phyloP scores from a whole-genome alignment of 306 rosid species.

The Luffa acutangula region DNA sequence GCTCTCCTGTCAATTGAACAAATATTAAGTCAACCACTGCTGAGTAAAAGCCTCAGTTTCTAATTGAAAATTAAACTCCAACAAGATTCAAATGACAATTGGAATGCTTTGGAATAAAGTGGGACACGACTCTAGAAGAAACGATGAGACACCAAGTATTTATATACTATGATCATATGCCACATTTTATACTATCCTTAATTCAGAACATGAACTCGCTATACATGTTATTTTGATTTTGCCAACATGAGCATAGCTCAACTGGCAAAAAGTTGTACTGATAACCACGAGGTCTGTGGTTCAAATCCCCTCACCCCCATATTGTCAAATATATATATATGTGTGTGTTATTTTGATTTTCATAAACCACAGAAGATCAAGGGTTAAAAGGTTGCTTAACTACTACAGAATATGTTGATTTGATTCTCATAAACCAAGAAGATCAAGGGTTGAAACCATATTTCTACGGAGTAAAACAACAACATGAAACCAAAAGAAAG shows the following conservation, averaged over 20 bases:
- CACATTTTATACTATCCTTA: not conserved
- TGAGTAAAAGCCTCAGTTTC: not conserved
- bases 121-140: not conserved
- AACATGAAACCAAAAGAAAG: not conserved
- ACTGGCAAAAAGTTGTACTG: too few relatives aligned
- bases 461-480: not conserved
- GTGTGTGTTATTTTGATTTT: not conserved
- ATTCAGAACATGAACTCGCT: not conserved
- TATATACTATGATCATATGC: not conserved
- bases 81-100: not conserved
- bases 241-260: too few relatives aligned
- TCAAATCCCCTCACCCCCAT: too few relatives aligned
- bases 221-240: not conserved
- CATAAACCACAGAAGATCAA: not conserved
- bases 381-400: not conserved
- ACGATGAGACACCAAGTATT: not conserved
- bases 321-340: too few relatives aligned
- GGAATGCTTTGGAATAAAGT: not conserved
- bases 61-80: not conserved
- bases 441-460: not conserved
- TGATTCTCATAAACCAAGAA: not conserved
- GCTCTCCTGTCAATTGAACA: conserved; percentile 18
- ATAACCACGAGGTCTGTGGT: too few relatives aligned
- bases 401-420: not conserved
- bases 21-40: not conserved